A percentile compares a stretch with the other conserved stretches of the same genome.
phyloP scores from a whole-genome alignment of 108 stramenopile species.

The Nitzschia sp. region DNA sequence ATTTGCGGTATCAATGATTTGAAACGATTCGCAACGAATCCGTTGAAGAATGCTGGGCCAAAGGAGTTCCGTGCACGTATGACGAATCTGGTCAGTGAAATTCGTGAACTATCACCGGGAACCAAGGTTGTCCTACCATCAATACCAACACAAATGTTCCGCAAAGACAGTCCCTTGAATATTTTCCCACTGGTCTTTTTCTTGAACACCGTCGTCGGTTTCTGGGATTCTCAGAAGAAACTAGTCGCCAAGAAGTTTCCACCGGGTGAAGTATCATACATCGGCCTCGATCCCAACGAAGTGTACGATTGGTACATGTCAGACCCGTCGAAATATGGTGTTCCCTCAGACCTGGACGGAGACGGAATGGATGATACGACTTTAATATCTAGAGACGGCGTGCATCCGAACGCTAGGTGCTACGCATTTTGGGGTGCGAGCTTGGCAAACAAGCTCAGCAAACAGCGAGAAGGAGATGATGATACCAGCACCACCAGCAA shows the following conservation, averaged over 20 bases:
- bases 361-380: constrained; percentile 24
- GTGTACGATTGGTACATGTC: constrained; percentile 42
- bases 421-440: constrained; percentile 50
- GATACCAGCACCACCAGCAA: not conserved
- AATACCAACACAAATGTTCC: constrained; percentile 58
- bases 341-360: constrained; percentile 1
- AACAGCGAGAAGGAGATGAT: not conserved
- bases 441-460: constrained; percentile 1
- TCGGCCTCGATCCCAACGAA: constrained; percentile 47
- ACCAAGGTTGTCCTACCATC: constrained; percentile 53
- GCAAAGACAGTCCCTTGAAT: constrained; percentile 56
- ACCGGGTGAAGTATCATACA: constrained; percentile 36
- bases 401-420: constrained; percentile 62
- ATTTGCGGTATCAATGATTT: constrained; percentile 70
- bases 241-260: constrained; percentile 32
- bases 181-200: constrained; percentile 59
- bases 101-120: constrained; percentile 42
- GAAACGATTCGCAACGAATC: constrained; percentile 47
- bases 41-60: constrained; percentile 17
- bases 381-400: constrained; percentile 50
- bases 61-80: constrained; percentile 42
- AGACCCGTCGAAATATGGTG: constrained; percentile 8
- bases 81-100: constrained; percentile 40
- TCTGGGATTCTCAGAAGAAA: constrained; percentile 69
- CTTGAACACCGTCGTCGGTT: constrained; percentile 53